Percentiles rank a stretch among this genome's conserved stretches.
Evolutionary conservation across 1,139 yeast genomes (phyloP).

Genomic region (Yamadazyma trypodendri): DNA sequence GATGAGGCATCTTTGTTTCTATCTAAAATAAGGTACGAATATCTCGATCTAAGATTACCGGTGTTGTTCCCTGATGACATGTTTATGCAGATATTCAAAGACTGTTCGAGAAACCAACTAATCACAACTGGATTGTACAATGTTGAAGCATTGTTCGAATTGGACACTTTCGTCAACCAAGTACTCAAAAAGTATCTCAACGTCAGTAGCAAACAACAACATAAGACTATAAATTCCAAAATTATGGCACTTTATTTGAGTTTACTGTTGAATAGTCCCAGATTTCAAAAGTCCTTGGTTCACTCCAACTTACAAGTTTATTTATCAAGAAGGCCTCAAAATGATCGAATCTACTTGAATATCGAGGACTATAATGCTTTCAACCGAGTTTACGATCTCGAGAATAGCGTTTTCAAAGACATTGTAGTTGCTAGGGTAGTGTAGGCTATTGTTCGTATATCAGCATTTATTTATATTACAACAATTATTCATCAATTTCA

Average conservation of each 20-base stretch:
- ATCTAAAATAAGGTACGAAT: slow-evolving; percentile 18
- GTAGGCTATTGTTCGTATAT: too few relatives aligned
- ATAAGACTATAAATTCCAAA: slow-evolving; percentile 5
- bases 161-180: slow-evolving; percentile 7
- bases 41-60: slow-evolving; percentile 11
- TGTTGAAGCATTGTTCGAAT: slow-evolving; percentile 6
- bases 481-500: neutral
- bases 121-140: slow-evolving; percentile 5
- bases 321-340: neutral
- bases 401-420: slow-evolving; percentile 7
- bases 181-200: slow-evolving; percentile 12
- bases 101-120: slow-evolving; percentile 8
- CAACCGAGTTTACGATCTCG: slow-evolving; percentile 7
- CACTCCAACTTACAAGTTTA: slow-evolving; percentile 7
- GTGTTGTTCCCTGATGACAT: slow-evolving; percentile 20
- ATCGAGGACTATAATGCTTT: slow-evolving; percentile 10
- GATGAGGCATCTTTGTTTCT: slow-evolving; percentile 28
- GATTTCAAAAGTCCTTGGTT: slow-evolving; percentile 8
- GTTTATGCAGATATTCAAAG: slow-evolving; percentile 18
- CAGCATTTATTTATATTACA: neutral
- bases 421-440: neutral
- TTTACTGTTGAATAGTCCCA: slow-evolving; percentile 10
- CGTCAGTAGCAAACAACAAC: slow-evolving; percentile 4
- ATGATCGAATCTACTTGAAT: slow-evolving; percentile 6
- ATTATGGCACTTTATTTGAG: slow-evolving; percentile 10